Base-by-base conservation (phyloP, 139 green algal genomes). In the Coelastrella sp. region DNA sequence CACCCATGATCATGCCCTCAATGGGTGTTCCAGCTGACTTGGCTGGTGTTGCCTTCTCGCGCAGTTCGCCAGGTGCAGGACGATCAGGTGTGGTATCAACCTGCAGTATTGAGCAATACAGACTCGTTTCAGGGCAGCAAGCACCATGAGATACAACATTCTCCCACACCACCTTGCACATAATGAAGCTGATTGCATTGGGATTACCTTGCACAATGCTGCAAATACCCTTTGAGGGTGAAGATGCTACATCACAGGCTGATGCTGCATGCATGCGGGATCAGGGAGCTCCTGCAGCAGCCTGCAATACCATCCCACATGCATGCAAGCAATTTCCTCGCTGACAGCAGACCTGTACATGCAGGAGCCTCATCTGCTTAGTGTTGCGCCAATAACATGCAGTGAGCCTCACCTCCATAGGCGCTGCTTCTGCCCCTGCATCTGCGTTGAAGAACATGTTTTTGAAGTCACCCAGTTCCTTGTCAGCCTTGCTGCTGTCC, bases 361-460 rank as follows among this genome's bases (percentile, higher is more conserved):
- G n/a, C n/a, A n/a, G n/a, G n/a, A n/a, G n/a, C n/a, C n/a, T n/a
- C n/a, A n/a, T n/a, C n/a, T 57, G 45, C 45, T 13, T 13, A 57
- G 15, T 9, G 53, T 21, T 9, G 53, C 19, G 7, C 53, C 21
- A 64, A 32, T 32, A n/a, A 64, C 6, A 64, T 64, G 21, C 17
- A 35, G 35, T 53, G 2, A 23, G 45, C 45, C 88, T 68, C 34
- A 86, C 84, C 53, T 93, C 87, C 89, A 93, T 93, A 9, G 87
- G 85, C 45, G 83, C 77, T 4, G 73, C 51, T 35, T n/a, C 67
- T 34, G 89, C 64, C 43, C 89, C 25, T 23, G 86, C 88, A 78
- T 92, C 94, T 0, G 48, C 89, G 79, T 98, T 98, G 51, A 96
- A 93, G 89, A 98, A 98, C 40, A 95, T 88, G 40, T 82, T 76